Conservation (phyloP, 192 early-diverging fungal species). For the Mortierella claussenii region DNA sequence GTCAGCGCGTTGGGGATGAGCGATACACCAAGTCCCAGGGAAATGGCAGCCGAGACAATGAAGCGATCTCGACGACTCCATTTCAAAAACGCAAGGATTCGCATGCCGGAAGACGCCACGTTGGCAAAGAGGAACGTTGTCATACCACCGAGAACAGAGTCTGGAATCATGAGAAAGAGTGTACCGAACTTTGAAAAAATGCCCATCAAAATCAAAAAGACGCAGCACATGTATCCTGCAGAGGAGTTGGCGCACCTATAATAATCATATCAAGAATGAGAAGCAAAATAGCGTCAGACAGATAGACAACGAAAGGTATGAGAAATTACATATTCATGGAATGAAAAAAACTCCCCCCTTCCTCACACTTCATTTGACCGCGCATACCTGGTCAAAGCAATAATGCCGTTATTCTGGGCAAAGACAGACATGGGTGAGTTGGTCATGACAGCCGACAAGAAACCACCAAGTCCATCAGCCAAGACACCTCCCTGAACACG, state of each 20-base stretch:
- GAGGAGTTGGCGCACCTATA: slow-evolving; percentile 54
- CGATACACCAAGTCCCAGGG: slow-evolving; percentile 60
- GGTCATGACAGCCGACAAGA: slow-evolving; percentile 63
- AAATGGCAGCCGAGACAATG: slow-evolving; percentile 57
- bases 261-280: not conserved
- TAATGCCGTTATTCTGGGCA: slow-evolving; percentile 67
- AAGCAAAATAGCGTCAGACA: not conserved
- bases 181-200: slow-evolving; percentile 64
- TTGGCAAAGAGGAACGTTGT: slow-evolving; percentile 63
- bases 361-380: too few relatives aligned
- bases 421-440: slow-evolving; percentile 64
- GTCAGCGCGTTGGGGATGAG: slow-evolving; percentile 53
- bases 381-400: slow-evolving; percentile 64
- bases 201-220: slow-evolving; percentile 61
- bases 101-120: slow-evolving; percentile 63
- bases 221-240: slow-evolving; percentile 63
- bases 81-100: slow-evolving; percentile 61
- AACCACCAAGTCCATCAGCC: slow-evolving; percentile 63
- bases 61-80: slow-evolving; percentile 67
- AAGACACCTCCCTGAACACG: slow-evolving; percentile 65
- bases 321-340: not conserved
- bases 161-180: slow-evolving; percentile 58
- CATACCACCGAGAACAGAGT: slow-evolving; percentile 64
- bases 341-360: not conserved
- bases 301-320: not conserved